These are phyloP conservation scores for Cladosporium velox DNA, from an alignment of 2,329 filamentous ascomycete species.

Conservation along the genomic window DNA sequence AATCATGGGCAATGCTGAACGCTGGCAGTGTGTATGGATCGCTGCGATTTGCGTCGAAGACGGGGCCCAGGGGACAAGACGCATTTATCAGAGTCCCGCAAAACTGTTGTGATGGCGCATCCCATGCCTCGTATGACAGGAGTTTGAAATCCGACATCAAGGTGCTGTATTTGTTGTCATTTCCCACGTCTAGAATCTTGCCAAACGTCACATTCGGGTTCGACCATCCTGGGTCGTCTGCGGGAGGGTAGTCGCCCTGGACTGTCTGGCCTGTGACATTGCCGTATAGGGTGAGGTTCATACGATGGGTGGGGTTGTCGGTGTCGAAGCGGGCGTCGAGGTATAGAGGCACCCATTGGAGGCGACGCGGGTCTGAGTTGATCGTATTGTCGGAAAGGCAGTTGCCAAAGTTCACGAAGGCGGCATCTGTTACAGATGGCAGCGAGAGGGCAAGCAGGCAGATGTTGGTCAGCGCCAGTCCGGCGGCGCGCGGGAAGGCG, in stretches of 20 bases:
- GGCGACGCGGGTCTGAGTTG: slow-evolving; percentile 57
- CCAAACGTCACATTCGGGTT: slow-evolving; percentile 64
- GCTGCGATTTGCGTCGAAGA: slow-evolving; percentile 62
- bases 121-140: slow-evolving; percentile 73
- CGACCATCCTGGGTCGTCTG: slow-evolving; percentile 61
- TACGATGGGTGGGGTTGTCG: slow-evolving; percentile 59
- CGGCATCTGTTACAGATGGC: slow-evolving; percentile 57
- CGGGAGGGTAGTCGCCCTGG: slow-evolving; percentile 59
- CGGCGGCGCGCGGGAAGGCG: slow-evolving; percentile 25
- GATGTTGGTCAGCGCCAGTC: slow-evolving; percentile 24
- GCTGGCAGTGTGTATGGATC: slow-evolving; percentile 63
- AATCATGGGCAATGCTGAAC: slow-evolving; percentile 71
- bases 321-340: slow-evolving; percentile 71
- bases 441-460: slow-evolving; percentile 41
- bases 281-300: slow-evolving; percentile 82
- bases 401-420: slow-evolving; percentile 77
- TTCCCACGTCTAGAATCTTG: slow-evolving; percentile 70
- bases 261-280: slow-evolving; percentile 79
- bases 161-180: slow-evolving; percentile 66
- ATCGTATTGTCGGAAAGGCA: slow-evolving; percentile 67
- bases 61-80: slow-evolving; percentile 73
- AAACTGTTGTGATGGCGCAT: slow-evolving; percentile 58
- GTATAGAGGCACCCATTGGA: slow-evolving; percentile 79
- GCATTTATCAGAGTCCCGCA: slow-evolving; percentile 63
- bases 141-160: slow-evolving; percentile 71